phyloP scores from a whole-genome alignment of 805 yeast species.

The Spathaspora boniae region DNA sequence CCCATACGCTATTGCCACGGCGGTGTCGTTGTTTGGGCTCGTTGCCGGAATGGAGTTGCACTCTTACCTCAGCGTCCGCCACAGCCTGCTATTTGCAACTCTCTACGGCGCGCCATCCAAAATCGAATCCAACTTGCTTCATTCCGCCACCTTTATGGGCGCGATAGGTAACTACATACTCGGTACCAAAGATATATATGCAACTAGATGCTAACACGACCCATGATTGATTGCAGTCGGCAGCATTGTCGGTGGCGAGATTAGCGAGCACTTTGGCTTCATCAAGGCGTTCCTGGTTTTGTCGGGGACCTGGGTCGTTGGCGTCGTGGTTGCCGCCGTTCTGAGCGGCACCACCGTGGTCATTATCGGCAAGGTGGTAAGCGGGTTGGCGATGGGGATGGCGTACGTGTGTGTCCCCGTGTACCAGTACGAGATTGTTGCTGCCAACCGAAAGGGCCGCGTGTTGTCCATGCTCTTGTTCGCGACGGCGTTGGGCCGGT shows the following conservation, averaged over 20 bases:
- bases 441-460: conserved; percentile 19
- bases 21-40: conserved; percentile 8
- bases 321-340: conserved; percentile 20
- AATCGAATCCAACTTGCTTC: conserved; percentile 23
- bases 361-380: conserved; percentile 25
- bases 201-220: conserved; percentile 12
- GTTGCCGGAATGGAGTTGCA: conserved; percentile 24
- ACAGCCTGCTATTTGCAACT: conserved; percentile 5
- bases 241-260: conserved; percentile 25
- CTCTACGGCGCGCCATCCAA: conserved; percentile 9
- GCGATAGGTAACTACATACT: conserved; percentile 27
- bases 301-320: conserved; percentile 26
- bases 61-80: conserved; percentile 10
- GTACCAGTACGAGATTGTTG: conserved; percentile 28
- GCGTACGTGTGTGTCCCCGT: conserved; percentile 28
- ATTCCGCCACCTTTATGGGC: conserved; percentile 29
- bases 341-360: conserved; percentile 23
- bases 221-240: conserved; percentile 19
- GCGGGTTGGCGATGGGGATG: conserved; percentile 32
- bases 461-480: conserved; percentile 16
- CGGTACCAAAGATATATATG: not conserved
- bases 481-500: conserved; percentile 3
- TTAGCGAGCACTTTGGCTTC: conserved; percentile 28
- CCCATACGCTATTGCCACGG: conserved; percentile 8
- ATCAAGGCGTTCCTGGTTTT: conserved; percentile 21